A percentile compares a stretch with the other conserved stretches of the same genome.
Evolutionary conservation across 2,329 filamentous ascomycete genomes (phyloP).

Genomic region (Cadophora luteo-olivacea): DNA sequence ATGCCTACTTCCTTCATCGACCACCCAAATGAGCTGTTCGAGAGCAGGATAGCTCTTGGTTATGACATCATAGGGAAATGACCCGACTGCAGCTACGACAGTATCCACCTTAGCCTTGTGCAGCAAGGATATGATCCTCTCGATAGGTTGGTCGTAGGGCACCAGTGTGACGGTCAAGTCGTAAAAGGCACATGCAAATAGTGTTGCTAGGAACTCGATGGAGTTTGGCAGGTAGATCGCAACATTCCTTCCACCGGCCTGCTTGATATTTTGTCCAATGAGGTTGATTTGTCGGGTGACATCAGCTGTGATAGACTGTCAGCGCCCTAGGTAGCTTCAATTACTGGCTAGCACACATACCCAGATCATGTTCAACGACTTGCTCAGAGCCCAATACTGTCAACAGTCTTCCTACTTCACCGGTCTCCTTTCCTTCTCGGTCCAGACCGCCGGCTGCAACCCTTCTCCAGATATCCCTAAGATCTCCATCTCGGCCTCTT

Average conservation of each 20-base stretch:
- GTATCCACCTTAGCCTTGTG: slow-evolving; percentile 77
- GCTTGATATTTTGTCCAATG: slow-evolving; percentile 77
- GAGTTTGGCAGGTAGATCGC: slow-evolving; percentile 95
- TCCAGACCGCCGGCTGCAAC: slow-evolving; percentile 69
- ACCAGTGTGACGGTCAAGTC: slow-evolving; percentile 79
- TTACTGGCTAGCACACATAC: slow-evolving; percentile 47
- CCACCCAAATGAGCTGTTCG: slow-evolving; percentile 87
- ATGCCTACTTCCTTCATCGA: slow-evolving; percentile 87
- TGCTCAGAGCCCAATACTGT: slow-evolving; percentile 81
- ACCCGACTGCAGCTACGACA: slow-evolving; percentile 83
- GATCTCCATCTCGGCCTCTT: slow-evolving; percentile 82
- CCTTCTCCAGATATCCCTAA: slow-evolving; percentile 88
- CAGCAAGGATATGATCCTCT: slow-evolving; percentile 74
- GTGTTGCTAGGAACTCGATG: slow-evolving; percentile 79
- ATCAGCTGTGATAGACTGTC: slow-evolving; percentile 57
- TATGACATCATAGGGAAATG: slow-evolving; percentile 80
- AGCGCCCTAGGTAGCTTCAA: slow-evolving; percentile 16
- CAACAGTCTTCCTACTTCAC: slow-evolving; percentile 72
- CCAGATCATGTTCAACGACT: slow-evolving; percentile 73
- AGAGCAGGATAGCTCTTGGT: slow-evolving; percentile 73
- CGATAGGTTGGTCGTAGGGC: slow-evolving; percentile 78
- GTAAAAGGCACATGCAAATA: slow-evolving; percentile 93
- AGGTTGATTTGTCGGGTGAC: slow-evolving; percentile 87
- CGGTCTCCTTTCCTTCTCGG: slow-evolving; percentile 64
- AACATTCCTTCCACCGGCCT: slow-evolving; percentile 76